Evolutionary conservation across 108 stramenopile genomes (phyloP).

Genomic region (Skeletonema menzelii): DNA sequence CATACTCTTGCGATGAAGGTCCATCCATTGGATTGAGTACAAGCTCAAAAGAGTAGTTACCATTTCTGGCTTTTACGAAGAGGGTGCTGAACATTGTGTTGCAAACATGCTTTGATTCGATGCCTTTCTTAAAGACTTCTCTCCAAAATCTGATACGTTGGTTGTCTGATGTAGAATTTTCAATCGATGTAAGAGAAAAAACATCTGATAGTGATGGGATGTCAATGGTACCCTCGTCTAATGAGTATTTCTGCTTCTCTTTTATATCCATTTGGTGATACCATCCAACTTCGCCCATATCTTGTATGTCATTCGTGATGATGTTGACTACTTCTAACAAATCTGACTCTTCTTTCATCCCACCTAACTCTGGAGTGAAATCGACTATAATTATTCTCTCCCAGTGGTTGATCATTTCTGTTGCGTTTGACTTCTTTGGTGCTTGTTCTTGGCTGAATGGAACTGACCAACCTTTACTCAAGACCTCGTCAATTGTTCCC

Average conservation of each 20-base stretch:
- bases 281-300: conserved; percentile 49
- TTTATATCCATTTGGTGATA: background rate
- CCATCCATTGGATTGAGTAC: conserved; percentile 47
- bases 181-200: conserved; percentile 27
- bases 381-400: conserved; percentile 41
- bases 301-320: conserved; percentile 48
- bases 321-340: conserved; percentile 33
- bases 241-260: conserved; percentile 4
- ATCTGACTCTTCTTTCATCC: conserved; percentile 41
- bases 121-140: conserved; percentile 27
- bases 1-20: conserved; percentile 35
- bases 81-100: conserved; percentile 44
- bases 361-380: conserved; percentile 40
- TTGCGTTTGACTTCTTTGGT: conserved; percentile 11
- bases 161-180: background rate
- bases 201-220: conserved; percentile 37
- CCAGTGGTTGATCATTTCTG: conserved; percentile 34
- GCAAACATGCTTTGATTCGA: conserved; percentile 45
- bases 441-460: conserved; percentile 11
- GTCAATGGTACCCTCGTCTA: conserved; percentile 11
- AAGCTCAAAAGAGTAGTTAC: conserved; percentile 39
- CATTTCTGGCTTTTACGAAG: conserved; percentile 37
- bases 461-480: conserved; percentile 38
- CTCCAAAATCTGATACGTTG: conserved; percentile 36
- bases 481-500: conserved; percentile 45